Conservation (phyloP, 495 filamentous ascomycete species). For the Emericellopsis terricola region DNA sequence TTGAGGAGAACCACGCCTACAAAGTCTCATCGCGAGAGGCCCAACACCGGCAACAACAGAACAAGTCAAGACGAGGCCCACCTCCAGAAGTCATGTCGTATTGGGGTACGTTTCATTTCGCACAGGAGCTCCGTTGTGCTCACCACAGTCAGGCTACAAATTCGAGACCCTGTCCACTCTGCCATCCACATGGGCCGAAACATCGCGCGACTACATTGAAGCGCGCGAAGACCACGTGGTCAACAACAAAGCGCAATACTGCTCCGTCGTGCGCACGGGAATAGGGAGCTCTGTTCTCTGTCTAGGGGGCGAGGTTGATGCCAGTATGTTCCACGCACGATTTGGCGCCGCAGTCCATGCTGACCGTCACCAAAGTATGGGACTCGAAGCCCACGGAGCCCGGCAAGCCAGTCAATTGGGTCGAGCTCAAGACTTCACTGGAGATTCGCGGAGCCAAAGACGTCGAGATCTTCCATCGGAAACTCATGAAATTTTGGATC, state of each 20-base stretch:
- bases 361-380: slow-evolving; percentile 41
- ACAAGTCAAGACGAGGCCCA: slow-evolving; percentile 41
- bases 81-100: slow-evolving; percentile 29
- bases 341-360: too few species aligned
- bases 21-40: slow-evolving; percentile 36
- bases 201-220: slow-evolving; percentile 60
- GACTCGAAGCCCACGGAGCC: slow-evolving; percentile 51
- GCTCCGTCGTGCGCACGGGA: slow-evolving; percentile 75
- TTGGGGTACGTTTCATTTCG: slow-evolving; percentile 32
- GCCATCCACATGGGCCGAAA: slow-evolving; percentile 50
- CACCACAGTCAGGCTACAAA: slow-evolving; percentile 57
- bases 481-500: slow-evolving; percentile 88
- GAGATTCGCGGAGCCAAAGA: slow-evolving; percentile 46
- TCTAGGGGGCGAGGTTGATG: slow-evolving; percentile 92
- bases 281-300: slow-evolving; percentile 55
- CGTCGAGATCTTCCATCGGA: slow-evolving; percentile 61
- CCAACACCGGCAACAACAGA: slow-evolving; percentile 35
- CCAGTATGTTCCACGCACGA: slow-evolving; percentile 38
- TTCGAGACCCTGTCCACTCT: slow-evolving; percentile 78
- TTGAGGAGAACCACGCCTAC: slow-evolving; percentile 72
- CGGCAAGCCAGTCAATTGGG: slow-evolving; percentile 62
- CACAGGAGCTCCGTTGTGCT: neutral
- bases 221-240: slow-evolving; percentile 48
- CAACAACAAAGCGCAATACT: slow-evolving; percentile 83
- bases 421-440: slow-evolving; percentile 86